These are phyloP conservation scores for Kazachstania martiniae DNA, from an alignment of 805 yeast species.

Conservation along the genomic window DNA sequence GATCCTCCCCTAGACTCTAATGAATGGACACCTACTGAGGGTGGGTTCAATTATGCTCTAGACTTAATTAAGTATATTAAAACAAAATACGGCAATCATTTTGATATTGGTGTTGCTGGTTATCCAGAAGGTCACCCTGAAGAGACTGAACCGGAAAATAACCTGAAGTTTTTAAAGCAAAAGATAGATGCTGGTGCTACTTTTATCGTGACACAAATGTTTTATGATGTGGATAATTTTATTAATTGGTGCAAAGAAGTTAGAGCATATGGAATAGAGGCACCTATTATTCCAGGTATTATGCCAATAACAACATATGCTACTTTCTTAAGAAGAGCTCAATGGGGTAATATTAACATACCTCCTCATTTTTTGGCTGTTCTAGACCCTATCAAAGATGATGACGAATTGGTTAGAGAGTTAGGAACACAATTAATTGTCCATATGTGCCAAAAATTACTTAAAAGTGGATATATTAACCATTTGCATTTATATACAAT, in stretches of 20 bases:
- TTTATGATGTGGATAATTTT: constrained; percentile 83
- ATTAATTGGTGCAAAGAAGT: constrained; percentile 69
- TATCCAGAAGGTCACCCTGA: constrained; percentile 98
- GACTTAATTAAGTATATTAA: constrained; percentile 76
- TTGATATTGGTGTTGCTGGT: constrained; percentile 93
- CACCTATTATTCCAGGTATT: constrained; percentile 93
- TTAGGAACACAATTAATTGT: constrained; percentile 74
- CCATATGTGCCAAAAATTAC: constrained; percentile 67
- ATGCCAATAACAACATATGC: constrained; percentile 98
- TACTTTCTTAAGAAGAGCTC: constrained; percentile 84
- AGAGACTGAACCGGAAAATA: constrained; percentile 43
- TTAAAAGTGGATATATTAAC: constrained; percentile 60
- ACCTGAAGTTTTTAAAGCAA: constrained; percentile 56
- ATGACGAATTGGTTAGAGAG: constrained; percentile 79
- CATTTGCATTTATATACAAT: constrained; percentile 95
- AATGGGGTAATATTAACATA: constrained; percentile 80
- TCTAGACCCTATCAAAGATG: constrained; percentile 77
- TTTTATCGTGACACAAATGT: constrained; percentile 93
- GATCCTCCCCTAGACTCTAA: constrained; percentile 68
- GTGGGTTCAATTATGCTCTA: constrained; percentile 77
- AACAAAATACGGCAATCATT: constrained; percentile 70
- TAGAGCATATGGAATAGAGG: constrained; percentile 58
- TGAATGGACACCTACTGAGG: constrained; percentile 40
- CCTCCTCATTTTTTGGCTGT: constrained; percentile 63
- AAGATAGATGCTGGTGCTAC: constrained; percentile 92